Percentiles rank a stretch among this genome's conserved stretches.
phyloP scores from a whole-genome alignment of 2,329 filamentous ascomycete genomes.

The Ceratocystiopsis minuta region DNA sequence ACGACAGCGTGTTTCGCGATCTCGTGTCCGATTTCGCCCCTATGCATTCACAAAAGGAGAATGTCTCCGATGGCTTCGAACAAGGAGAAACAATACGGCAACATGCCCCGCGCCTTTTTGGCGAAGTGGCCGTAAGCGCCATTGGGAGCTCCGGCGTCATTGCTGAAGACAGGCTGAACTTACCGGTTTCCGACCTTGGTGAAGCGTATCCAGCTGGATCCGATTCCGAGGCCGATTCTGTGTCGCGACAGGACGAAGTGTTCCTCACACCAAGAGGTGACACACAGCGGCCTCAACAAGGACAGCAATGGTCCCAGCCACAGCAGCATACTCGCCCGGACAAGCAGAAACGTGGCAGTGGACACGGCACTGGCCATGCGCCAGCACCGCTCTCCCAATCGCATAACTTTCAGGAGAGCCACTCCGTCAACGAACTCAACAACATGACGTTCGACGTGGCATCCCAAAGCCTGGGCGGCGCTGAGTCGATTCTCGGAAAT shows the following conservation, averaged over 20 bases:
- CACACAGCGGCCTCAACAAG: not conserved
- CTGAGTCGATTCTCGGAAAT: slow-evolving; percentile 25
- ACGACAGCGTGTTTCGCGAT: slow-evolving; percentile 8
- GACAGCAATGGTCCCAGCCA: slow-evolving; percentile 8
- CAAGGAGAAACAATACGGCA: slow-evolving; percentile 10
- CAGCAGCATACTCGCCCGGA: slow-evolving; percentile 10
- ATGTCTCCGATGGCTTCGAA: slow-evolving; percentile 27
- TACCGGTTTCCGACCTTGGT: slow-evolving; percentile 19
- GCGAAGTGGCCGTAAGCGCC: slow-evolving; percentile 35
- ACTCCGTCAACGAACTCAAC: slow-evolving; percentile 31
- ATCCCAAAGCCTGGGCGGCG: slow-evolving; percentile 37
- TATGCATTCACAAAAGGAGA: slow-evolving; percentile 48
- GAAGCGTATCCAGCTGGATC: not conserved
- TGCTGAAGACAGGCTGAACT: slow-evolving; percentile 28
- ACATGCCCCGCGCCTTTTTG: slow-evolving; percentile 26
- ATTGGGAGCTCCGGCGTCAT: slow-evolving; percentile 35
- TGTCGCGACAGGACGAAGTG: slow-evolving; percentile 20
- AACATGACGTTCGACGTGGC: slow-evolving; percentile 32
- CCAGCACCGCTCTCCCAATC: slow-evolving; percentile 11
- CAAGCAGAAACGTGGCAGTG: slow-evolving; percentile 6
- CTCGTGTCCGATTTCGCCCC: slow-evolving; percentile 28
- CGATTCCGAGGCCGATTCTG: slow-evolving; percentile 28
- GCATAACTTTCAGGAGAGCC: slow-evolving; percentile 11
- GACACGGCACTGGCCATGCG: slow-evolving; percentile 1
- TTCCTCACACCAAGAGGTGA: slow-evolving; percentile 5